Evolutionary conservation across 441 rosid species (phyloP), one percentile per base, ranked within the genome.

Genomic region (Pelargonium fulgidum): DNA sequence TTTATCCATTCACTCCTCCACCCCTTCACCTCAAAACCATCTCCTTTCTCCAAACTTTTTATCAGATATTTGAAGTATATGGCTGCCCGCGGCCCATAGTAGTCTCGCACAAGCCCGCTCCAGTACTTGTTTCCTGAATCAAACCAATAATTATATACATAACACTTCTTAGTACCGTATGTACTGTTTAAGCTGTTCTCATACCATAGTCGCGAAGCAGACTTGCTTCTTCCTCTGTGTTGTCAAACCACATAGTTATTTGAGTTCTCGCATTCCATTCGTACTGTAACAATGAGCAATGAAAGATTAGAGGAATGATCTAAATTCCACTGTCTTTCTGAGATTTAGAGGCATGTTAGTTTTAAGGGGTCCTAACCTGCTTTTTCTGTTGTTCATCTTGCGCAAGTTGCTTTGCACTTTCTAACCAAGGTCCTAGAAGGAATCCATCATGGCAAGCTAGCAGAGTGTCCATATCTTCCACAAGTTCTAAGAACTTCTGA

Each of bases 381-480:
- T 61, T 85, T 80, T 47, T 79, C 80, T 93, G 95, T 47, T 56
- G 59, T 61, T 83, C 76, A 82, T 81, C 81, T 58, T 71, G 67
- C 7, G 95, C 93, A 73, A 89, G 62, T 62, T 77, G 81, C 76
- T 86, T 89, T 20, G 97, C 95, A 69, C 92, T 89, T 81, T 89
- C 84, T 50, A 93, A 88, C 99, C 96, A 91, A 39, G 97, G 84
- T 64, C 99, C 99, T 0, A 93, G 88, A 50, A 91, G 87, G 65
- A 89, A 91, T 72, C 86, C 89, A 74, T 87, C 83, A 81, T 93
- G 89, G 0, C 95, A 85, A 68, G 96, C 96, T 76, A 93, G 93
- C 70, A 93, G 81, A 47, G 77, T 66, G 52, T 89, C 93, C 3
- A 91, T 82, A 75, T 93, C 97, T 78, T 82, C 79, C 70, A 93